Conservation (phyloP, 2,329 filamentous ascomycete genomes). For the Diaporthe destruens region DNA sequence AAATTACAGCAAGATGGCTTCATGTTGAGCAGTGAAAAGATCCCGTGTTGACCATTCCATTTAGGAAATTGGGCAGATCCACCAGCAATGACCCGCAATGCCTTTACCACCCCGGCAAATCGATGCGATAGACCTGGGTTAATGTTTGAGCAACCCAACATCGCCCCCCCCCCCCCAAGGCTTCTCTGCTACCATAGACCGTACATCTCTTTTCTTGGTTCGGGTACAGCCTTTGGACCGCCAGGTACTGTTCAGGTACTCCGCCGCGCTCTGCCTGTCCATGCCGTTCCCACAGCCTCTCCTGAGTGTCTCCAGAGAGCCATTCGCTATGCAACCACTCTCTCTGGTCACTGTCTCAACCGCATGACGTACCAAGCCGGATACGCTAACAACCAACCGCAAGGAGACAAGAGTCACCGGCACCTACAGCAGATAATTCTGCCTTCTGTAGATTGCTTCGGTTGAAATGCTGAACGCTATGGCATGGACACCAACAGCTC, state of each 20-base stretch:
- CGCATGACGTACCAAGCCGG: slow-evolving; percentile 41
- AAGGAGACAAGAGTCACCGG: slow-evolving; percentile 30
- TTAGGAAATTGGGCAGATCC: slow-evolving; percentile 36
- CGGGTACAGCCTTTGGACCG: slow-evolving; percentile 38
- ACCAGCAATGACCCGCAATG: slow-evolving; percentile 34
- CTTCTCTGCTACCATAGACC: slow-evolving; percentile 38
- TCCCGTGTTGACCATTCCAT: slow-evolving; percentile 29
- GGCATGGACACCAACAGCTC: slow-evolving; percentile 33
- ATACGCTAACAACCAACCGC: slow-evolving; percentile 38
- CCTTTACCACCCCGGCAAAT: slow-evolving; percentile 38
- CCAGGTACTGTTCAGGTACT: slow-evolving; percentile 40
- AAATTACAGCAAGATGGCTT: slow-evolving; percentile 22
- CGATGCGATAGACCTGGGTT: slow-evolving; percentile 36
- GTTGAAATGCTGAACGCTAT: slow-evolving; percentile 32
- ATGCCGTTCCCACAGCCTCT: slow-evolving; percentile 27
- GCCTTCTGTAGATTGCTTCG: slow-evolving; percentile 30
- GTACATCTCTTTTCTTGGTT: slow-evolving; percentile 34
- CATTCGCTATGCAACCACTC: slow-evolving; percentile 33
- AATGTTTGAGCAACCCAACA: slow-evolving; percentile 33
- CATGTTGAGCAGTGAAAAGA: slow-evolving; percentile 30
- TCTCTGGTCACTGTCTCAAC: slow-evolving; percentile 30
- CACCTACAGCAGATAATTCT: slow-evolving; percentile 25
- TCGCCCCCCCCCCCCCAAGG: neutral
- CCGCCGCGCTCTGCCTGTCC: slow-evolving; percentile 26
- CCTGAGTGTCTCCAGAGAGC: slow-evolving; percentile 26